Evolutionary conservation across 2,329 filamentous ascomycete genomes (phyloP), one percentile per base, ranked within the genome.

Genomic region (Alternaria metachromatica): DNA sequence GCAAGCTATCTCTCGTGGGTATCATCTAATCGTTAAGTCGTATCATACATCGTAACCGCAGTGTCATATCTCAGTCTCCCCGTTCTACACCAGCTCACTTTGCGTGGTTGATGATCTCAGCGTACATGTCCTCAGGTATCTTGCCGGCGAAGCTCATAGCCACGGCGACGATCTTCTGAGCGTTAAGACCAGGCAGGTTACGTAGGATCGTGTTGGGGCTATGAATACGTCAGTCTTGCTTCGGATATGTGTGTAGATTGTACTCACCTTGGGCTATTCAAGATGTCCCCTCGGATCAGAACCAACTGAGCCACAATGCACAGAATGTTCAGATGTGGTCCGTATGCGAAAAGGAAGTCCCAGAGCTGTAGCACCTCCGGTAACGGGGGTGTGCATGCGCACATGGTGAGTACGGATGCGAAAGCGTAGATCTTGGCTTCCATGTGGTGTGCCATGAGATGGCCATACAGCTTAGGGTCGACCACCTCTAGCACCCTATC

Each of bases 311-410:
- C 95, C 15, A 98, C 96, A 68, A 99, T 97, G 78, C 96, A 98
- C 21, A 99, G 82, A 60, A 99, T 93, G 76, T 99, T 99, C 65
- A 99, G 81, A 79, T 99, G 96, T 37, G 94, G 90, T 0, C 96
- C 96, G 72, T 97, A 99, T 0, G 96, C 95, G 76, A 99, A 97
- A 21, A 99, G 82, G 72, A 99, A 99, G 79, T 99, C 96, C 96
- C 96, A 99, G 3, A 99, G 86, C 66, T 92, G 88, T 59, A 99
- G 82, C 0, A 99, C 96, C 81, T 99, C 95, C 0, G 95, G 95
- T 58, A 99, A 81, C 3, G 96, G 96, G 15, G 96, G 96, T 15
- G 96, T 99, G 80, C 96, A 98, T 25, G 96, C 96, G 76, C 94
- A 97, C 55, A 99, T 87, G 0, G 96, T 99, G 67, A 98, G 84